A percentile compares a stretch with the other conserved stretches of the same genome.
Evolutionary conservation across 345 rosid species (phyloP).

Genomic region (Clarkia xantiana): DNA sequence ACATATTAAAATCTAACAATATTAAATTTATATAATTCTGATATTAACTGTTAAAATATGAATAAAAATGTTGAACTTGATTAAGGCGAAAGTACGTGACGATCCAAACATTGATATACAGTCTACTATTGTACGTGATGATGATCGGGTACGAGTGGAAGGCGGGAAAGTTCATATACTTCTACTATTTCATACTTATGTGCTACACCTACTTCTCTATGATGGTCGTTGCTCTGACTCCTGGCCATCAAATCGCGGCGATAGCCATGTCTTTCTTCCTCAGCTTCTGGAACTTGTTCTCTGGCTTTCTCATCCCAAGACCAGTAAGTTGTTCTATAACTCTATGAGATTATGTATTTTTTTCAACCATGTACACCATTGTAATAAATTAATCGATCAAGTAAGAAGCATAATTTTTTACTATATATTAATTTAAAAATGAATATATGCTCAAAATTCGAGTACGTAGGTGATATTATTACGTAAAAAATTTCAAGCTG

Average conservation of each 20-base stretch:
- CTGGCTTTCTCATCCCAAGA: constrained; percentile 26
- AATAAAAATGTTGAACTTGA: background rate
- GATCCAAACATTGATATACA: constrained; percentile 16
- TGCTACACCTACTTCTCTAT: constrained; percentile 31
- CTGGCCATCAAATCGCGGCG: constrained; percentile 24
- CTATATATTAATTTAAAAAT: too few relatives aligned
- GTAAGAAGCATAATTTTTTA: too few relatives aligned
- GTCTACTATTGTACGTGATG: constrained; percentile 15
- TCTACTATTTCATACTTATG: constrained; percentile 30
- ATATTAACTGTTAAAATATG: too few relatives aligned
- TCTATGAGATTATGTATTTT: too few relatives aligned
- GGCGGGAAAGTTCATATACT: constrained; percentile 16
- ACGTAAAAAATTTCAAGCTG: too few relatives aligned
- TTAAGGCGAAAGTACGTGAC: constrained; percentile 26
- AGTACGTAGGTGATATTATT: too few relatives aligned
- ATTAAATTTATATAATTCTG: too few relatives aligned
- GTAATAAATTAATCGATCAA: too few relatives aligned
- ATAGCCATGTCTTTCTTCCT: constrained; percentile 27
- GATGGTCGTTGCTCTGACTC: constrained; percentile 30
- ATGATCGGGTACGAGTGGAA: constrained; percentile 30
- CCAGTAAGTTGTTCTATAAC: constrained; percentile 12
- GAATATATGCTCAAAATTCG: too few relatives aligned
- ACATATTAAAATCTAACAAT: background rate
- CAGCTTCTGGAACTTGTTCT: constrained; percentile 34
- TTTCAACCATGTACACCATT: too few relatives aligned